These are phyloP conservation scores for Lichenothelia convexa DNA, from an alignment of 495 filamentous ascomycete genomes.

Conservation along the genomic window DNA sequence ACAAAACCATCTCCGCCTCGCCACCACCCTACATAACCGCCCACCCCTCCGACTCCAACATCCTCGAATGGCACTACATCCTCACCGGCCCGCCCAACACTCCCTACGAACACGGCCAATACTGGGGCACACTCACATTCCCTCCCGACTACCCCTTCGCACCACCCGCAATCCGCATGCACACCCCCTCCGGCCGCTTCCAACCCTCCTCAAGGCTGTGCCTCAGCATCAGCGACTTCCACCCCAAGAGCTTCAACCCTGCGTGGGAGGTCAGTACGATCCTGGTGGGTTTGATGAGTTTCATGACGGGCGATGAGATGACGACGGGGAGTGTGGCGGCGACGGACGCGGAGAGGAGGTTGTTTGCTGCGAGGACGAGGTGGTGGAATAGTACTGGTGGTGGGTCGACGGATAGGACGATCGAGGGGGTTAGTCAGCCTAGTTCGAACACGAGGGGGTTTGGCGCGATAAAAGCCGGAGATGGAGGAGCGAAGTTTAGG, in stretches of 20 bases:
- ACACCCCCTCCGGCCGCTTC: constrained; percentile 90
- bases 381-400: constrained; percentile 99
- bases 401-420: constrained; percentile 44
- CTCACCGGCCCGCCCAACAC: constrained; percentile 89
- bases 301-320: constrained; percentile 99
- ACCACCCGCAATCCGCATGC: constrained; percentile 95
- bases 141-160: constrained; percentile 94
- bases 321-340: constrained; percentile 84
- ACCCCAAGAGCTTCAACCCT: constrained; percentile 93
- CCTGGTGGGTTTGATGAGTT: constrained; percentile 78
- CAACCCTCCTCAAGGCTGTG: constrained; percentile 83
- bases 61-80: constrained; percentile 98
- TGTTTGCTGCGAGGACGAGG: constrained; percentile 55
- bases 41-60: constrained; percentile 87
- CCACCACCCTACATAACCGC: constrained; percentile 87
- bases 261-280: constrained; percentile 98
- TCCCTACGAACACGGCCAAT: constrained; percentile 87
- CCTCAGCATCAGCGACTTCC: constrained; percentile 90
- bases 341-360: constrained; percentile 57
- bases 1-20: constrained; percentile 76
- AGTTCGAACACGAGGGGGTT: constrained; percentile 25
- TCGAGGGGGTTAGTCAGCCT: constrained; percentile 25
- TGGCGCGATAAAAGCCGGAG: constrained; percentile 60
- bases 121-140: constrained; percentile 95
- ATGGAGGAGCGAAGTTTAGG: constrained; percentile 80